These are phyloP conservation scores for Ogataea nonfermentans DNA, from an alignment of 805 yeast species.

Conservation along the genomic window DNA sequence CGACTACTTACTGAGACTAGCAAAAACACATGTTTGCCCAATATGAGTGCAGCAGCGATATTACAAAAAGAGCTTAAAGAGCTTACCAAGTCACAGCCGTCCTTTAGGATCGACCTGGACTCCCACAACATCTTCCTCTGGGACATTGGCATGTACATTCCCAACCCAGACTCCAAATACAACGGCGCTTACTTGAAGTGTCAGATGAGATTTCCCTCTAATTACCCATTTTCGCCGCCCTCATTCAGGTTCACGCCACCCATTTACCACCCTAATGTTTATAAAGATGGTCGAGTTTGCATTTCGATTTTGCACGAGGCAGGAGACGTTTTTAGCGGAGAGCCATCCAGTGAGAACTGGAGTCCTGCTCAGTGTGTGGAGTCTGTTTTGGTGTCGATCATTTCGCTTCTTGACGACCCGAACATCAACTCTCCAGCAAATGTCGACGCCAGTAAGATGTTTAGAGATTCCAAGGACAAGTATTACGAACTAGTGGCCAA, in stretches of 20 bases:
- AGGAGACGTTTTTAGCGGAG: conserved; percentile 87
- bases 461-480: conserved; percentile 75
- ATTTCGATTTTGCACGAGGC: conserved; percentile 89
- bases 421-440: conserved; percentile 93
- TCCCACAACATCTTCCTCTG: conserved; percentile 57
- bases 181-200: conserved; percentile 95
- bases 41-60: conserved; percentile 29
- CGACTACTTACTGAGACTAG: too few species aligned
- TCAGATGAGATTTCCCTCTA: conserved; percentile 88
- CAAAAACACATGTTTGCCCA: background rate
- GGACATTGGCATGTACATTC: conserved; percentile 92
- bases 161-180: conserved; percentile 83
- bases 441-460: conserved; percentile 91
- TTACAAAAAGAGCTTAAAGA: conserved; percentile 38
- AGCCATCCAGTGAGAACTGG: conserved; percentile 94
- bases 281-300: conserved; percentile 89
- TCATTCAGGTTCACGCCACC: conserved; percentile 89
- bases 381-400: conserved; percentile 82
- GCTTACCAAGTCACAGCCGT: conserved; percentile 32
- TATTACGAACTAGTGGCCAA: conserved; percentile 72
- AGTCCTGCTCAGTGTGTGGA: conserved; percentile 92
- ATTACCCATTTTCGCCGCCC: conserved; percentile 93
- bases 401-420: conserved; percentile 90
- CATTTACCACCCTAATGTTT: conserved; percentile 92
- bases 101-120: conserved; percentile 40